Evolutionary conservation across 495 filamentous ascomycete genomes (phyloP), one percentile per base, ranked within the genome.

Genomic region (Aspergillus indologenus): DNA sequence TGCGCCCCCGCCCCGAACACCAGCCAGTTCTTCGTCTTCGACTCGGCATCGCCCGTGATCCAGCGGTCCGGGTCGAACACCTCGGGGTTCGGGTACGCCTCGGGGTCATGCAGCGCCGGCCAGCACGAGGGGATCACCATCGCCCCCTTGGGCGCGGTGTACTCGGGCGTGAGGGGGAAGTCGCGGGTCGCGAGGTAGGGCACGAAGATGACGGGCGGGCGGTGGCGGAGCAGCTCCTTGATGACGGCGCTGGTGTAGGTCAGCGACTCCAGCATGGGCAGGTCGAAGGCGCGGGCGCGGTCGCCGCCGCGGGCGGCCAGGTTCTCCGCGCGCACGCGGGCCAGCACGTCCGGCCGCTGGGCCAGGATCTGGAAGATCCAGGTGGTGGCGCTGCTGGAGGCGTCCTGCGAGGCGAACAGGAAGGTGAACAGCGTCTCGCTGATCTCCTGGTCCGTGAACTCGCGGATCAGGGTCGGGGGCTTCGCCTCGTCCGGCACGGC

Each of bases 391-490:
- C 90, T 93, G 73, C 87, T 91, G 22, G 92, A 92, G 34, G 93
- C 93, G 67, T 98, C 93, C 74, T 98, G 93, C 26, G 90, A 93
- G 43, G 93, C 93, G 73, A 98, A 98, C 44, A 98, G 83, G 80
- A 98, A 96, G 42, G 93, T 96, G 77, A 96, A 94, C 49, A 98
- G 59, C 0, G 93, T 96, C 79, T 92, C 88, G 22, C 88, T 78
- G 65, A 98, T 96, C 68, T 98, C 93, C 55, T 88, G 87, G 61
- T 96, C 87, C 65, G 84, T 85, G 70, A 98, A 98, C 21, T 87
- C 82, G 47, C 92, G 86, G 56, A 96, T 82, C 21, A 96, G 71
- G 64, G 84, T 87, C 5, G 81, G 76, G 12, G 91, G 91, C 78
- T 93, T 95, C 68, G 87, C 85, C 2, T 82, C 65, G 14, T 80